phyloP scores from a whole-genome alignment of 2,329 filamentous ascomycete genomes.

The Penicillium sumatraense region DNA sequence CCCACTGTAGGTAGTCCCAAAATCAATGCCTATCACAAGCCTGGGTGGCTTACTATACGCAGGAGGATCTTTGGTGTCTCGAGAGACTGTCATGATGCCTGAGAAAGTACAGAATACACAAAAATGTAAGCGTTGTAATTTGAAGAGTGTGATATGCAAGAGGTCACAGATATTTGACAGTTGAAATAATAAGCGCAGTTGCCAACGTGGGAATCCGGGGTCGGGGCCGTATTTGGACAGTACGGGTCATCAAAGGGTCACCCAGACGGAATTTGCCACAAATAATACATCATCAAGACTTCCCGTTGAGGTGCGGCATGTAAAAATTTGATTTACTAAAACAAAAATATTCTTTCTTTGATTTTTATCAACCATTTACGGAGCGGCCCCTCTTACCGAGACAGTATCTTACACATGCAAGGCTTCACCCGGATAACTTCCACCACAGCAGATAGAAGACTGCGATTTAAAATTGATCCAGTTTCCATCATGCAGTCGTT shows the following conservation, averaged over 20 bases:
- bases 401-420: too few species aligned
- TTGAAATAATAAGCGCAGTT: too few species aligned
- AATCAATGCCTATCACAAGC: background rate
- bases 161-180: too few species aligned
- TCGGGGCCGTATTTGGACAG: background rate
- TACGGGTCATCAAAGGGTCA: background rate
- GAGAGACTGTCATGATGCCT: background rate
- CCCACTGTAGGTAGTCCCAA: background rate
- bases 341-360: too few species aligned
- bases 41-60: background rate
- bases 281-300: background rate
- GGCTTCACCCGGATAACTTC: too few species aligned
- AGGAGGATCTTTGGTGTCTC: background rate
- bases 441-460: too few species aligned
- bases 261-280: background rate
- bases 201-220: too few species aligned
- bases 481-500: too few species aligned
- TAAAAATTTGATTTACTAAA: too few species aligned
- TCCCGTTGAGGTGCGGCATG: background rate
- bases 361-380: too few species aligned
- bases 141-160: background rate
- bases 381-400: too few species aligned
- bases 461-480: too few species aligned
- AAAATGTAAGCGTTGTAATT: background rate
- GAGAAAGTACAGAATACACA: background rate